Evolutionary conservation across 2,329 filamentous ascomycete species (phyloP), one percentile per base, ranked within the genome.

Genomic region (Nigrospora osmanthi): DNA sequence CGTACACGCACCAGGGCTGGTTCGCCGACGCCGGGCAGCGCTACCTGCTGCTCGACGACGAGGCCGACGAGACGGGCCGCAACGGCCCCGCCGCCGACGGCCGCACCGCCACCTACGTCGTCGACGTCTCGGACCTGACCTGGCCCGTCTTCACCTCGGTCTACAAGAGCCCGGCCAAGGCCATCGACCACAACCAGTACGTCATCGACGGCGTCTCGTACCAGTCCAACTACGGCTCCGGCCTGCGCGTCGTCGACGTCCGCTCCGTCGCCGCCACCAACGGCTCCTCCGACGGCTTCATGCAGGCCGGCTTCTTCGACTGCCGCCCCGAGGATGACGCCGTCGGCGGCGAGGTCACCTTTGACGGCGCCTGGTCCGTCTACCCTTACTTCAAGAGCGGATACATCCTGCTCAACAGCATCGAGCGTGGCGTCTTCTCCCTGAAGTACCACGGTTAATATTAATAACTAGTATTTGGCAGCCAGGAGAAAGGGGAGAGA

Each of bases 1-100:
- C 68, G 17, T 78, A 78, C 63, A 75, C 72, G 4, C 75, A 78
- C 57, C 75, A 78, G 54, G 75, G 75, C 34, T 70, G 67, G 59
- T 58, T 76, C 10, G 64, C 74, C 40, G 66, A 73, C 52, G 54
- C 56, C 16, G 55, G 44, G 56, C 60, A 36, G 47, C 47, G 57
- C 47, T 61, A 52, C 54, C 63, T 73, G 14, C 59, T 73, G 14
- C 58, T 72, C n/a, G 70, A 73, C 53, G 70, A 73, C 52, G 70
- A 73, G 50, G 64, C 69, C 42, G 70, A 75, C 53, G 72, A 75
- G 59, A 55, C 60, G 36, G 62, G 70, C 39, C 46, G 50, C 14
- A 59, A 61, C 10, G 67, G 64, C 13, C 57, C 58, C 2, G 69
- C 63, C 2, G 62, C 59, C 11, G 51, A 54, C 6, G 57, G 57